Evolutionary conservation across 2,329 filamentous ascomycete species (phyloP).

Genomic region (Scolecobasidium constrictum): DNA sequence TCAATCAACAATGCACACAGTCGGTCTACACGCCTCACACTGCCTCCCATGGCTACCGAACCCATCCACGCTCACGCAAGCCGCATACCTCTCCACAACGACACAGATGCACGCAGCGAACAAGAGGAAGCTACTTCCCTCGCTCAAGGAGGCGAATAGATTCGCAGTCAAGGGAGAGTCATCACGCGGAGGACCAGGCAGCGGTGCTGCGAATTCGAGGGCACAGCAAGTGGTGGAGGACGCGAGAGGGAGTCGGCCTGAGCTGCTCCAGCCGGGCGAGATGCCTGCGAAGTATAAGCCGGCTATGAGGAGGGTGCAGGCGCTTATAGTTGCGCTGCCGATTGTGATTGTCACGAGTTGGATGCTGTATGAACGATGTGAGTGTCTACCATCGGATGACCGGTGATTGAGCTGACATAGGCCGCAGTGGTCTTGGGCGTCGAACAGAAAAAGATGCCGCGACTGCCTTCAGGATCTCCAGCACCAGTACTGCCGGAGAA

Average conservation of each 20-base stretch:
- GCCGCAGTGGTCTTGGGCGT: slow-evolving; percentile 4
- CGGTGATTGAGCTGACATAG: not conserved
- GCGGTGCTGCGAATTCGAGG: not conserved
- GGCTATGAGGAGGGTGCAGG: slow-evolving; percentile 6
- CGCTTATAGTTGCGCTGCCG: slow-evolving; percentile 9
- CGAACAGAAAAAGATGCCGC: slow-evolving; percentile 3
- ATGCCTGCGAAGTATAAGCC: slow-evolving; percentile 6
- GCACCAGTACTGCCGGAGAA: too few species aligned
- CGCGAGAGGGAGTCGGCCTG: not conserved
- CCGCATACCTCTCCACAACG: not conserved
- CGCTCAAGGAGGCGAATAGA: not conserved
- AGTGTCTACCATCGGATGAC: not conserved
- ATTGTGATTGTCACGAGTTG: slow-evolving; percentile 3
- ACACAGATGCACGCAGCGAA: not conserved
- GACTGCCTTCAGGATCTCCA: not conserved
- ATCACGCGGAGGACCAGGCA: not conserved
- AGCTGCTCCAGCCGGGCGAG: slow-evolving; percentile 1
- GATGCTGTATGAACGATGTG: slow-evolving; percentile 7
- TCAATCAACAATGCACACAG: not conserved
- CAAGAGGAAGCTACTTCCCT: not conserved
- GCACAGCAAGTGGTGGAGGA: not conserved
- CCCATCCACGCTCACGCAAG: not conserved
- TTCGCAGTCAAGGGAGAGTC: not conserved
- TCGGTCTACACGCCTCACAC: not conserved
- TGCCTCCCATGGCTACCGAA: not conserved